Base-by-base conservation (phyloP, 495 filamentous ascomycete genomes). In the Pseudoneurospora amorphoporcata region DNA sequence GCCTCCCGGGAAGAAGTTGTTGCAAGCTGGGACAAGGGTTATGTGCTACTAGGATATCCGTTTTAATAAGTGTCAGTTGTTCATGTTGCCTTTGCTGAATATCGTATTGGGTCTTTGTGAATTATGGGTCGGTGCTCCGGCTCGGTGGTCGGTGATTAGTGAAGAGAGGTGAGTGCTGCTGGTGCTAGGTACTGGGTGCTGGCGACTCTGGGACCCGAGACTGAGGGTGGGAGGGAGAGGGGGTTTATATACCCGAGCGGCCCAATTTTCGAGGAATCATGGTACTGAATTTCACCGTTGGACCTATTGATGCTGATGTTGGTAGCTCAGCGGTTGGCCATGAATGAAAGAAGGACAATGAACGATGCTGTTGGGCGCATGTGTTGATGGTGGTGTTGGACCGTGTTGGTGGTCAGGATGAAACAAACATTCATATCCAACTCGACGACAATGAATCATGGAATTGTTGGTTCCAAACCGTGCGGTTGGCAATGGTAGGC, bases 1-100 rank as follows among this genome's bases (percentile, higher is more conserved):
- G 53, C 53, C 53, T 65, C 53, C 53, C 53, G 1, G 53, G 53
- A 65, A 35, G 53, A 32, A 65, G 70, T 37, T 38, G 70, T 71
- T 71, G 38, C 35, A 29, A 61, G 42, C 10, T 37, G 23, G 65
- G 17, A 42, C n/a, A 16, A 6, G 42, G 47, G 23, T 71, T 35
- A 12, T 73, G 74, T 77, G 75, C 71, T 72, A 72, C 65, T 75
- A 76, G 72, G 70, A 77, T 77, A 77, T 76, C 75, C 75, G 38
- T 23, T 71, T 71, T 69, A 42, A 43, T 53, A 37, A 29, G 29
- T 45, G 61, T 61, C 39, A 37, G 37, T 58, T 68, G 72, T 43
- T 68, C 68, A 47, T 40, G 39, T 40, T 40, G 39, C 10, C 39
- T 37, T 37, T 37, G 35, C 35, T 37, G 35, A 37, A 23, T 23